Base-by-base conservation (phyloP, 177 flowering plant genomes). In the Vitis hybrid region DNA sequence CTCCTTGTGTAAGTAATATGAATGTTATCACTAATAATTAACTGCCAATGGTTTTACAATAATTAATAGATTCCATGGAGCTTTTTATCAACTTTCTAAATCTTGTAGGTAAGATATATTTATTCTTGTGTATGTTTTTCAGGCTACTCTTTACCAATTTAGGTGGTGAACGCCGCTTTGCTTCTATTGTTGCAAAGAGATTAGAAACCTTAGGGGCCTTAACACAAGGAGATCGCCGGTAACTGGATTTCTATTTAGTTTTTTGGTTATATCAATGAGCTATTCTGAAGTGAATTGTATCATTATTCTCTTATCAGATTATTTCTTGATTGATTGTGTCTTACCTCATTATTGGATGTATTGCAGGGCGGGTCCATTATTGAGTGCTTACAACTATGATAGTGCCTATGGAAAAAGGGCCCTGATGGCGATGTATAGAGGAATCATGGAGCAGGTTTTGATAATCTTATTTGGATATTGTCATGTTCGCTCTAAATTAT, bases 161-260 rank as follows among this genome's bases (percentile, higher is more conserved):
- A 70, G 98, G 99, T 60, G 99, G 99, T 73, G 99, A 95, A 79
- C 92, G 98, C 4, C 91, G 99, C 14, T 95, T 95, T 85, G 99
- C 99, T 49, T 95, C 99, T 14, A 90, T 93, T 77, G 99, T 95
- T 79, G 99, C 99, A 30, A 95, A 95, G 85, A 88, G 99, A 78
- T 83, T 95, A 67, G 99, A 89, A 70, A 82, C 97, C 68, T 97
- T 95, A 73, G 99, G 99, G 69, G 99, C 99, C 62, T 74, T 95
- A 62, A 95, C 99, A 56, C 99, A 95, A 68, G 99, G 99, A 72
- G 99, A 95, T 63, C 92, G 99, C 54, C 85, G 98, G 98, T 87
- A 57, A 56, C 62, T 73, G 62, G 21, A 3, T 15, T 66, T 48
- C 60, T 54, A 9, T 32, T 56, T 62, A 2, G 10, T 66, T 6